Evolutionary conservation across 192 early-diverging fungal genomes (phyloP).

Genomic region (Coemansia sp.): DNA sequence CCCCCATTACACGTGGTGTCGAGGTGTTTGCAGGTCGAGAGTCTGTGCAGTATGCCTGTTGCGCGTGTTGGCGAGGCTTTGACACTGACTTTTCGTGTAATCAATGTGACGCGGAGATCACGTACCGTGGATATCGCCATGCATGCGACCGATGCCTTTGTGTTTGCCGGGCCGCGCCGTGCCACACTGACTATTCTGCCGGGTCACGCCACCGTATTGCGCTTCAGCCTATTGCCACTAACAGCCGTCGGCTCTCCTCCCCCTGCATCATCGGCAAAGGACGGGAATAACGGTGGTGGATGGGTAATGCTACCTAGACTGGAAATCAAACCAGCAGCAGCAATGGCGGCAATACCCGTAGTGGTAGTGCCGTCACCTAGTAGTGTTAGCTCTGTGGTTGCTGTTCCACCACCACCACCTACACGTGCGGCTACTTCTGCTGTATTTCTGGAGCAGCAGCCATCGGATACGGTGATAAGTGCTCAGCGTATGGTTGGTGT

Average conservation of each 20-base stretch:
- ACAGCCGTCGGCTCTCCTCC: background rate
- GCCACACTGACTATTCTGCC: slow-evolving; percentile 26
- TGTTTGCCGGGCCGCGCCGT: slow-evolving; percentile 43
- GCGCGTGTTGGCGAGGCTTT: slow-evolving; percentile 43
- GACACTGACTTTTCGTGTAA: slow-evolving; percentile 23
- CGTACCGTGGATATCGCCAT: slow-evolving; percentile 26
- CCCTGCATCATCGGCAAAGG: background rate
- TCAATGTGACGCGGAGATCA: slow-evolving; percentile 26
- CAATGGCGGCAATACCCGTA: background rate
- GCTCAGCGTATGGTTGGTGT: slow-evolving; percentile 4
- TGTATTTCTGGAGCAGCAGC: no score
- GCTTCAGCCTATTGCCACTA: slow-evolving; percentile 34
- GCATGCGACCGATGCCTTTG: slow-evolving; percentile 48
- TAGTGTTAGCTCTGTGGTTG: background rate
- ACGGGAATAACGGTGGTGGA: slow-evolving; percentile 20
- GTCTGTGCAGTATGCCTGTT: no score
- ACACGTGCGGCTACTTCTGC: slow-evolving; percentile 11
- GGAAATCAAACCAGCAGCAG: slow-evolving; percentile 25
- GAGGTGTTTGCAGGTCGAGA: slow-evolving; percentile 25
- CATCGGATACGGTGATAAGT: background rate
- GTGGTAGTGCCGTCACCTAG: background rate
- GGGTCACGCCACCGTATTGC: slow-evolving; percentile 16
- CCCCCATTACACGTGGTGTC: slow-evolving; percentile 20
- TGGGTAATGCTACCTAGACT: slow-evolving; percentile 29
- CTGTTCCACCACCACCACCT: slow-evolving; percentile 36